Evolutionary conservation across 495 filamentous ascomycete species (phyloP).

Genomic region (Elaphomyces granulatus): DNA sequence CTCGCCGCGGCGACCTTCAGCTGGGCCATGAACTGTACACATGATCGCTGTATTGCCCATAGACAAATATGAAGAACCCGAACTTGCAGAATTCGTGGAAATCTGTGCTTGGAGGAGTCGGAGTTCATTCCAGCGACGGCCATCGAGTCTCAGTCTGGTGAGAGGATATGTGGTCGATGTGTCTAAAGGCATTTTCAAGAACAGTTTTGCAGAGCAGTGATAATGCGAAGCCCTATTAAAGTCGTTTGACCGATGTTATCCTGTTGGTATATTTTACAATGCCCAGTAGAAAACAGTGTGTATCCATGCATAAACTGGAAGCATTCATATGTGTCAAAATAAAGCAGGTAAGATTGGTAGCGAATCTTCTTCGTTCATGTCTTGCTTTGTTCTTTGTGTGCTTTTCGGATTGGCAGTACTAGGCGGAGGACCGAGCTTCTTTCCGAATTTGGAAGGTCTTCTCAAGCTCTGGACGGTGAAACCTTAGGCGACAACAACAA

Average conservation of each 20-base stretch:
- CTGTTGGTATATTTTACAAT: neutral
- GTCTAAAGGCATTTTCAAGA: constrained; percentile 85
- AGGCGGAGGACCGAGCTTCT: no score
- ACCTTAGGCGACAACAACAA: no score
- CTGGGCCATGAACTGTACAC: constrained; percentile 77
- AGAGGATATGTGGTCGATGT: constrained; percentile 70
- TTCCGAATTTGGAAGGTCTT: no score
- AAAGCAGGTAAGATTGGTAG: no score
- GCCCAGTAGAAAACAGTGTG: neutral
- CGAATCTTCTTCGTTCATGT: no score
- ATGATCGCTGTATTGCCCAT: constrained; percentile 96
- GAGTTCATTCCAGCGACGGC: constrained; percentile 95
- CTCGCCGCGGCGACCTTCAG: constrained; percentile 44
- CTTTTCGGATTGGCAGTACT: no score
- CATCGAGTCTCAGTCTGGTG: constrained; percentile 78
- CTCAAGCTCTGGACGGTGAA: no score
- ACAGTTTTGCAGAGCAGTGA: no score
- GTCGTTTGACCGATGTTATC: no score
- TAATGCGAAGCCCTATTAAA: no score
- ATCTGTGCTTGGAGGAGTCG: constrained; percentile 80
- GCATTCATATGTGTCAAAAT: no score
- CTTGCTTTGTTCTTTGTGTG: no score
- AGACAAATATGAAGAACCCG: constrained; percentile 79
- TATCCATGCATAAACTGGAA: neutral
- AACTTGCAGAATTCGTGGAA: constrained; percentile 76